Evolutionary conservation across 225 moss, liverwort and hornwort species (phyloP).

Genomic region (Sphagnum tenellum): DNA sequence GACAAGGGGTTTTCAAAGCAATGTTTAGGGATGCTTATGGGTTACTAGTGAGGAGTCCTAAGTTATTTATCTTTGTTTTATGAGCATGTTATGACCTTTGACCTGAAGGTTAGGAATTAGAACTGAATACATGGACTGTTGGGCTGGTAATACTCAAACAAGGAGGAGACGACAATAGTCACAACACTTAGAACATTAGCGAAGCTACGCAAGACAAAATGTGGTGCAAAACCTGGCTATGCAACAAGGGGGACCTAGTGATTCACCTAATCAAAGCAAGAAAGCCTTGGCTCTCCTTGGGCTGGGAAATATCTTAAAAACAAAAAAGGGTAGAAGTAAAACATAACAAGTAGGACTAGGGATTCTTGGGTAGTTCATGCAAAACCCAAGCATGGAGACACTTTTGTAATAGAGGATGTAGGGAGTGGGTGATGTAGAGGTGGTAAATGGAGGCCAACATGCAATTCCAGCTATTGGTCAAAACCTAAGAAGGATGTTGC

Average conservation of each 20-base stretch:
- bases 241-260: constrained; percentile 26
- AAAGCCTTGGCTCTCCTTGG: constrained; percentile 21
- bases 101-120: too few species aligned
- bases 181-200: constrained; percentile 25
- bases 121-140: too few species aligned
- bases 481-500: constrained; percentile 61
- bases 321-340: constrained; percentile 36
- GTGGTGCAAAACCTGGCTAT: constrained; percentile 33
- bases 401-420: constrained; percentile 76
- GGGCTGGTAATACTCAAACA: too few species aligned
- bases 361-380: constrained; percentile 77
- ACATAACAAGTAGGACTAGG: constrained; percentile 35
- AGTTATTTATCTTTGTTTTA: too few species aligned
- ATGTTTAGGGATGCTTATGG: too few species aligned
- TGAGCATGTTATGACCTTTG: too few species aligned
- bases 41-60: too few species aligned
- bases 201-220: constrained; percentile 48
- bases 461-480: constrained; percentile 26
- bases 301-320: constrained; percentile 28
- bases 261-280: constrained; percentile 22
- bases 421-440: constrained; percentile 58
- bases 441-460: constrained; percentile 25
- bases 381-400: constrained; percentile 82
- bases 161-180: constrained; percentile 53
- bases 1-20: too few species aligned